Evolutionary conservation across 306 rosid genomes (phyloP), one percentile per base, ranked within the genome.

Genomic region (Abrus pulchellus): DNA sequence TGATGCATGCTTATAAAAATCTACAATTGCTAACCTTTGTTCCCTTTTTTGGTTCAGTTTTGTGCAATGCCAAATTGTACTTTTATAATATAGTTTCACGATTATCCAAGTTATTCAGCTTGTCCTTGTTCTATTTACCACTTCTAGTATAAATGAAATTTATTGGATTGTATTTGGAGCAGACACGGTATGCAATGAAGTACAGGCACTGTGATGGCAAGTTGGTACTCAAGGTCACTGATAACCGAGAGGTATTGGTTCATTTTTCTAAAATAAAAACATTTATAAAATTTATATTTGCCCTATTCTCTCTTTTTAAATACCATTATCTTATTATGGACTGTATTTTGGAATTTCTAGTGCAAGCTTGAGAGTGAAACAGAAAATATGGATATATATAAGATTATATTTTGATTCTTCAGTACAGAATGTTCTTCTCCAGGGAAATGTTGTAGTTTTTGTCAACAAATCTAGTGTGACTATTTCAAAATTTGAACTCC

Each of bases 181-280:
- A 73, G 93, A 92, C 97, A 8, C 86, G 93, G 55, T 92, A 90
- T 85, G 90, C 80, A 69, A 86, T 91, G 90, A 93, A 93, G 86
- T 93, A 93, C 80, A 83, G 98, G 33, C 93, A 93, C 68, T 90
- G 90, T 79, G 97, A 93, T 60, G 93, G 97, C 41, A 93, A 87
- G 76, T 79, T 91, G 88, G 94, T 89, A 62, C 92, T 91, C 74
- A 91, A 93, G 82, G 97, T 91, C 91, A 87, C 94, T 5, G 93
- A 93, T 81, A 88, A 91, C 13, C 81, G 85, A 11, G 84, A 90
- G 90, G 98, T 93, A 67, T 47, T 71, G 4, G 27, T 55, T 67
- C 44, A 29, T 54, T n/a, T 67, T 55, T 67, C 8, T 3, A 12
- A 44, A 41, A 29, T 7, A 8, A 11, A 13, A 11, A 64, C 1